A percentile compares a stretch with the other conserved stretches of the same genome.
Evolutionary conservation across 108 stramenopile genomes (phyloP).

Genomic region (Pinguiococcus pyrenoidosus): DNA sequence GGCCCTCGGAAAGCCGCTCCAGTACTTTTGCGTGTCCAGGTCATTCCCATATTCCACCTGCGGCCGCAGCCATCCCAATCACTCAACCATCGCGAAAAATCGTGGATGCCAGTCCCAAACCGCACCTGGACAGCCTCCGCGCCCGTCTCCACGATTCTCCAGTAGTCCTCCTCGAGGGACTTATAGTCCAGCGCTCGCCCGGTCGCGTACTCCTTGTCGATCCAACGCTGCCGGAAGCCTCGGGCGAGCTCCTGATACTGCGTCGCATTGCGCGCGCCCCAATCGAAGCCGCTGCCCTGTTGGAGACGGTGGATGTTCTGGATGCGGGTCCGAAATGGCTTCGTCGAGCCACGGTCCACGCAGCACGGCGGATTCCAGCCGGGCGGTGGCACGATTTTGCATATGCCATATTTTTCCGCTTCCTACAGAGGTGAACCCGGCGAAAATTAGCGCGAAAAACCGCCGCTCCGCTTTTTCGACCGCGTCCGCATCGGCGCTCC

Average conservation of each 20-base stretch:
- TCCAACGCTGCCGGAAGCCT: neutral
- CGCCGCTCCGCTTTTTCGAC: conserved; percentile 2
- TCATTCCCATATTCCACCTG: conserved; percentile 85
- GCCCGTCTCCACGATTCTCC: conserved; percentile 76
- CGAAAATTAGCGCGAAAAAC: too few relatives aligned
- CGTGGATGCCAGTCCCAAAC: neutral
- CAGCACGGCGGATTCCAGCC: conserved; percentile 61
- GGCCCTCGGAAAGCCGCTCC: conserved; percentile 67
- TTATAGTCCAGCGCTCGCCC: too few relatives aligned
- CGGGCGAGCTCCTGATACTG: conserved; percentile 11
- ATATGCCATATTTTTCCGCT: conserved; percentile 80
- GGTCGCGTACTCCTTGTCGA: neutral
- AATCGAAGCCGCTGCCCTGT: conserved; percentile 1
- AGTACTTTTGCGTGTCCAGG: conserved; percentile 65
- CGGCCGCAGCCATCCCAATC: neutral
- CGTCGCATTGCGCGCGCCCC: conserved; percentile 9
- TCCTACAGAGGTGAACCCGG: too few relatives aligned
- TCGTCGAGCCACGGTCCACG: conserved; percentile 1
- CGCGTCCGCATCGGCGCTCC: too few relatives aligned
- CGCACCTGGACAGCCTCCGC: conserved; percentile 47
- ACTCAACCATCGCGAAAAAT: neutral
- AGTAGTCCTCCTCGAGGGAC: conserved; percentile 82
- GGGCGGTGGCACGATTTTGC: conserved; percentile 85
- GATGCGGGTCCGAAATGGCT: conserved; percentile 22
- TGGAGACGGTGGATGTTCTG: conserved; percentile 22